Base-by-base conservation (phyloP, 148 eudicot genomes). In the Fagopyrum esculentum region DNA sequence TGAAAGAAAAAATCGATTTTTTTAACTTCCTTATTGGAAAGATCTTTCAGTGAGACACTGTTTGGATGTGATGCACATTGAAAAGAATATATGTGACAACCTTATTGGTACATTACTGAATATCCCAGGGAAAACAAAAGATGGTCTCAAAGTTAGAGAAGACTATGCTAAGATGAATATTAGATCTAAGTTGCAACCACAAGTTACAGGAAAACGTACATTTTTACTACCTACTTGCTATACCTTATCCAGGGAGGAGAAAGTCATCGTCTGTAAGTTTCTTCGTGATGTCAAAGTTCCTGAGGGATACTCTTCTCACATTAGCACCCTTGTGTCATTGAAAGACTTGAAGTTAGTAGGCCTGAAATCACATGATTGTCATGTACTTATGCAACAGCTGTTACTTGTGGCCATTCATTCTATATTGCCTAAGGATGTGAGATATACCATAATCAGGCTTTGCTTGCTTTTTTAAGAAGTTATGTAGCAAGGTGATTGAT, bases 371-470 rank as follows among this genome's bases (percentile, higher is more conserved):
- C 26, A 22, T 22, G 26, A 22, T 22, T 22, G 26, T 46, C 77
- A 74, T 45, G 51, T 79, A 44, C 44, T 79, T 44, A 17, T 79
- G 52, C 72, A 69, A 11, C 51, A 69, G 7, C 45, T 79, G 45
- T 40, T 68, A 22, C 78, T 71, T 2, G 22, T 75, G 46, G 57
- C 77, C 29, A 68, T 79, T 5, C 61, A 68, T 43, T 54, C 55
- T 9, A 45, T 75, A 6, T 29, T 79, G 19, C 74, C 74, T 3
- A 74, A 45, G 17, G 13, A 69, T 71, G 78, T 79, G 40, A 54
- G 78, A 17, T 44, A 45, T 47, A 68, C 68, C 8, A 56, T 75
- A n/a, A 68, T 47, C 35, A 70, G 59, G n/a, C 40, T 79, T 35
- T 74, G 26, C 26, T 22, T 22, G 26, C 26, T 74, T 79, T 52